These are phyloP conservation scores for Albatrellus ellisii DNA, from an alignment of 768 basidiomycete species.

Conservation along the genomic window DNA sequence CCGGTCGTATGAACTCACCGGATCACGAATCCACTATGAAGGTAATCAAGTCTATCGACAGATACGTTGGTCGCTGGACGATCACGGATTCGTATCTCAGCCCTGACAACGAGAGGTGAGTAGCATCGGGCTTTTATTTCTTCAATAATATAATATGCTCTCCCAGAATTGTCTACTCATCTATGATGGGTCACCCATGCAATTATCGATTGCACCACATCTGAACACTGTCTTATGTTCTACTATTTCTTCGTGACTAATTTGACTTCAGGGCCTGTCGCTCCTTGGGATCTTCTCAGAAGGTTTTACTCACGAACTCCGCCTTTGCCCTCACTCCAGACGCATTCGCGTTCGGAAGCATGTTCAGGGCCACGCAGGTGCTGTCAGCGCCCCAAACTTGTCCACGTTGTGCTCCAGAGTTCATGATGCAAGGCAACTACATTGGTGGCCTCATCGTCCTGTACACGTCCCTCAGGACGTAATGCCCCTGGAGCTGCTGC, in stretches of 20 bases:
- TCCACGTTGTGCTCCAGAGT: too few species aligned
- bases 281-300: slow-evolving; percentile 33
- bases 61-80: slow-evolving; percentile 75
- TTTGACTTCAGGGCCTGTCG: slow-evolving; percentile 37
- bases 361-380: too few species aligned
- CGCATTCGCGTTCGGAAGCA: too few species aligned
- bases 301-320: too few species aligned
- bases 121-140: neutral
- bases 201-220: slow-evolving; percentile 1
- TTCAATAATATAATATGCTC: slow-evolving; percentile 3
- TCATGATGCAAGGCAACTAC: too few species aligned
- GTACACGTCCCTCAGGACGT: too few species aligned
- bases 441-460: too few species aligned
- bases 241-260: neutral
- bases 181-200: slow-evolving; percentile 42
- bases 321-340: too few species aligned
- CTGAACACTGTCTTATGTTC: neutral
- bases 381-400: too few species aligned
- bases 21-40: slow-evolving; percentile 38
- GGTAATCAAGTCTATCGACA: slow-evolving; percentile 55
- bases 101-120: slow-evolving; percentile 73
- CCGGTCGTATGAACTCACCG: slow-evolving; percentile 17
- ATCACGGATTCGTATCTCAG: slow-evolving; percentile 94
- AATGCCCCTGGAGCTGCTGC: too few species aligned
- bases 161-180: slow-evolving; percentile 80